Percentiles rank a stretch among this genome's conserved stretches.
phyloP scores from a whole-genome alignment of 1,139 yeast species.

The Zygosaccharomyces pseudobailii region DNA sequence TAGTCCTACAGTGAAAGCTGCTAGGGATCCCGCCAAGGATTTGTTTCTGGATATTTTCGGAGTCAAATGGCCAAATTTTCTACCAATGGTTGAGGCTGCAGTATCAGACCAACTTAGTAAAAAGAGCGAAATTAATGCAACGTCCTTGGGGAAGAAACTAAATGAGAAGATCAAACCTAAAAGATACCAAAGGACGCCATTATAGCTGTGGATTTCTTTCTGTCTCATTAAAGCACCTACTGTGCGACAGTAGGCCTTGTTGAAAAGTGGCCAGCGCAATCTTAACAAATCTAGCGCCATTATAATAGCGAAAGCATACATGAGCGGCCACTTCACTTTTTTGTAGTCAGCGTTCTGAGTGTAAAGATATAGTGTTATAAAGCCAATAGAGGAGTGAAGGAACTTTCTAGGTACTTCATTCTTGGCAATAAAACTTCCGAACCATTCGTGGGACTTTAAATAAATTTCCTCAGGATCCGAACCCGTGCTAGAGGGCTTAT shows the following conservation, averaged over 20 bases:
- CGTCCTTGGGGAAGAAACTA: conserved; percentile 69
- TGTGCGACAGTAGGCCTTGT: conserved; percentile 54
- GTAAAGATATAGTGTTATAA: conserved; percentile 69
- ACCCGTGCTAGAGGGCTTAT: neutral
- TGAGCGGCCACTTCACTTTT: conserved; percentile 57
- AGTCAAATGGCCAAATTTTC: conserved; percentile 77
- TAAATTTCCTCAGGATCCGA: conserved; percentile 25
- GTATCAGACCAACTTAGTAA: conserved; percentile 96
- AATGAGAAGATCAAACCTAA: conserved; percentile 74
- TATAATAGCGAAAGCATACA: conserved; percentile 49
- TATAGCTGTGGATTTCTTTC: conserved; percentile 60
- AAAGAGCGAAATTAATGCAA: conserved; percentile 67
- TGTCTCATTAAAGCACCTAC: conserved; percentile 85
- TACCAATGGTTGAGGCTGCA: conserved; percentile 91
- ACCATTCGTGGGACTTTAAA: conserved; percentile 35
- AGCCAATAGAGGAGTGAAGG: conserved; percentile 84
- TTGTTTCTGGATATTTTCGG: conserved; percentile 71
- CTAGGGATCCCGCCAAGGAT: conserved; percentile 83
- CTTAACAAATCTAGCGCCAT: conserved; percentile 66
- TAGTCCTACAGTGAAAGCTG: conserved; percentile 76
- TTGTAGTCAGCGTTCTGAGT: conserved; percentile 53
- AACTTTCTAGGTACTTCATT: conserved; percentile 87
- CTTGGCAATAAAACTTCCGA: conserved; percentile 55
- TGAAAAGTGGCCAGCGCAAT: conserved; percentile 55
- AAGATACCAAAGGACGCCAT: conserved; percentile 84